These are phyloP conservation scores for Leccinum arenicola DNA, from an alignment of 768 basidiomycete genomes.

Conservation along the genomic window DNA sequence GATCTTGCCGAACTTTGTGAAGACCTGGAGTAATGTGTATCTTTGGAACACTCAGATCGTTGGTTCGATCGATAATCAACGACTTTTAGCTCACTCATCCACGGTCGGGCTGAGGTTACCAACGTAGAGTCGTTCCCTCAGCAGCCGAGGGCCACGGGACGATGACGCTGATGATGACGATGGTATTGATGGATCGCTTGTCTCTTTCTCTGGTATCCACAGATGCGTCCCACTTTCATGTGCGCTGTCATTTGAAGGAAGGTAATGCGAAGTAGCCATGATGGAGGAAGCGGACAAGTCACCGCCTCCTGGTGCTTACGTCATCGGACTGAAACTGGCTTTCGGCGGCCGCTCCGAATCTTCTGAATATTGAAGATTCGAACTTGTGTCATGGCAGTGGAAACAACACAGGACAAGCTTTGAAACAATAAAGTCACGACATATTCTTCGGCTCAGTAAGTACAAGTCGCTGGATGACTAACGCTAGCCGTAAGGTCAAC, in stretches of 20 bases:
- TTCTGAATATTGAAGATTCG: no score
- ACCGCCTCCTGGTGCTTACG: constrained; percentile 10
- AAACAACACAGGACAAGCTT: no score
- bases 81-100: constrained; percentile 62
- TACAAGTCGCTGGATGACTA: neutral
- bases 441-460: neutral
- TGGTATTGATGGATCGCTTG: constrained; percentile 11
- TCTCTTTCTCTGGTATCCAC: constrained; percentile 33
- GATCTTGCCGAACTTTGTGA: constrained; percentile 90
- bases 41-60: constrained; percentile 39
- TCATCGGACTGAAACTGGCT: constrained; percentile 5
- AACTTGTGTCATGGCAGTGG: no score
- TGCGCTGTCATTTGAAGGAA: neutral
- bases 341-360: neutral
- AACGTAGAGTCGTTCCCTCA: constrained; percentile 81
- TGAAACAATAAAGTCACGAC: neutral
- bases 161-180: constrained; percentile 15
- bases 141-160: constrained; percentile 27
- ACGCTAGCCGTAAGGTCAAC: neutral
- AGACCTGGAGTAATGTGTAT: constrained; percentile 84
- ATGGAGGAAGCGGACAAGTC: neutral
- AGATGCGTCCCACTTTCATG: constrained; percentile 21
- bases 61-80: neutral
- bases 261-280: constrained; percentile 12
- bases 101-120: constrained; percentile 87